A percentile compares a stretch with the other conserved stretches of the same genome.
Conservation (phyloP, 352 stramenopile species). For the Phytophthora pisi region DNA sequence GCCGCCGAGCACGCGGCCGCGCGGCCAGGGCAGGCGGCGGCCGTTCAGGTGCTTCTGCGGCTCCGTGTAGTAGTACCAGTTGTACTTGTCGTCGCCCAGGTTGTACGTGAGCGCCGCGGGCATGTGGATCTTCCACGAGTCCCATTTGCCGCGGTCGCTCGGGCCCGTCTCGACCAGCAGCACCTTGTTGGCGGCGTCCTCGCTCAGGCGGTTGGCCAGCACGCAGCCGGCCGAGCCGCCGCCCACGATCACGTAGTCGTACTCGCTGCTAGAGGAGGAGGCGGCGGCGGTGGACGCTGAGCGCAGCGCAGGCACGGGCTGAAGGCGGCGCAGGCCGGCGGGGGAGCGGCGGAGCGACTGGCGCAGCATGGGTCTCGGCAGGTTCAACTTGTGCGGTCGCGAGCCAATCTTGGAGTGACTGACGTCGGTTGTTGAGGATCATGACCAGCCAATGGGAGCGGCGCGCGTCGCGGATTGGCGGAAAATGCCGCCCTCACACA, state of each 20-base stretch:
- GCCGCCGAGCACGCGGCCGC: conserved; percentile 87
- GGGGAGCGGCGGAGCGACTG: conserved; percentile 23
- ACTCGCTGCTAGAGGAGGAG: conserved; percentile 29
- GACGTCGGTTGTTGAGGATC: background rate
- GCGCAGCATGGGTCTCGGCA: conserved; percentile 23
- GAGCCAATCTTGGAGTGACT: conserved; percentile 26
- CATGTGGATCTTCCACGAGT: conserved; percentile 93
- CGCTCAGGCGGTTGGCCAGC: conserved; percentile 89
- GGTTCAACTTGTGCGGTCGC: conserved; percentile 28
- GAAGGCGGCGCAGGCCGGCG: background rate
- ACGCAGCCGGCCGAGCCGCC: conserved; percentile 91
- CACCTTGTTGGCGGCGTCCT: conserved; percentile 83
- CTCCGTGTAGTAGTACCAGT: conserved; percentile 89
- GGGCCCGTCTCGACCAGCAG: conserved; percentile 91
- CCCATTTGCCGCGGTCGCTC: conserved; percentile 80
- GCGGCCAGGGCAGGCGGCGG: conserved; percentile 81
- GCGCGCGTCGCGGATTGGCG: conserved; percentile 7
- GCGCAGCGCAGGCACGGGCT: background rate
- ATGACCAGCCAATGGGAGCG: conserved; percentile 1
- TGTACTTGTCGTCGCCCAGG: conserved; percentile 84
- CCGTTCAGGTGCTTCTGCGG: conserved; percentile 85
- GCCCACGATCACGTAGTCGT: conserved; percentile 94
- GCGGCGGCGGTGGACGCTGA: background rate
- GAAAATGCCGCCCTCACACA: conserved; percentile 1
- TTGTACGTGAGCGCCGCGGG: conserved; percentile 88